These are phyloP conservation scores for Epithele typhae DNA, from an alignment of 768 basidiomycete species.

Conservation along the genomic window DNA sequence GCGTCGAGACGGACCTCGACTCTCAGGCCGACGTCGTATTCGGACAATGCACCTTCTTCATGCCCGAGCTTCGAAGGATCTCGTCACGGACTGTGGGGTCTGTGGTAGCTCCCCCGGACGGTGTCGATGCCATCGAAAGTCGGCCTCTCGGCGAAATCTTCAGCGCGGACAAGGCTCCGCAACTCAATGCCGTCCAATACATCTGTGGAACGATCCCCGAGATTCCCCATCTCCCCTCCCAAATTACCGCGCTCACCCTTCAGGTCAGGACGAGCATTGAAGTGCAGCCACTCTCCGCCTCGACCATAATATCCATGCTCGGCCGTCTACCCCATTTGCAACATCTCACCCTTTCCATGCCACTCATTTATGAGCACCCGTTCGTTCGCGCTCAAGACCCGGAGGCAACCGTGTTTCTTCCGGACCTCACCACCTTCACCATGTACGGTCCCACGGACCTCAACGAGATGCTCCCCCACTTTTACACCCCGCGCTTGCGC, in stretches of 20 bases:
- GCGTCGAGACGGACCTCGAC: slow-evolving; percentile 35
- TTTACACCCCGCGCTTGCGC: slow-evolving; percentile 33
- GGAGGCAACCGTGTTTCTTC: slow-evolving; percentile 17
- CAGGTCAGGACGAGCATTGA: slow-evolving; percentile 12
- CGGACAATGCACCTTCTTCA: slow-evolving; percentile 25
- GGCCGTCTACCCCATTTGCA: slow-evolving; percentile 37
- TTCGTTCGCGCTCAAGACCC: slow-evolving; percentile 13
- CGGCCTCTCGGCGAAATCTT: slow-evolving; percentile 10
- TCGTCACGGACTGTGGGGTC: slow-evolving; percentile 16
- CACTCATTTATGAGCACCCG: slow-evolving; percentile 22
- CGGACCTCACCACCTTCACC: slow-evolving; percentile 26
- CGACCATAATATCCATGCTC: slow-evolving; percentile 26
- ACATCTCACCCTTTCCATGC: slow-evolving; percentile 37
- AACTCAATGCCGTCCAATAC: slow-evolving; percentile 10
- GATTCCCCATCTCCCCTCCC: slow-evolving; percentile 28
- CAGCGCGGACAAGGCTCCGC: slow-evolving; percentile 13
- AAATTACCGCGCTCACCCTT: slow-evolving; percentile 15
- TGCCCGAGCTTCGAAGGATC: slow-evolving; percentile 35
- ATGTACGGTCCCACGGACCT: slow-evolving; percentile 29
- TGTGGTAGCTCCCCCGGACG: slow-evolving; percentile 7
- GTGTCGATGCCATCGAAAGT: slow-evolving; percentile 1
- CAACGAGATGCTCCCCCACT: slow-evolving; percentile 24
- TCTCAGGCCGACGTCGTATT: slow-evolving; percentile 37
- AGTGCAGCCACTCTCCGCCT: slow-evolving; percentile 19
- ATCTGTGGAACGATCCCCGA: slow-evolving; percentile 14